Evolutionary conservation across 306 rosid genomes (phyloP).

Genomic region (Malus sylvestris): DNA sequence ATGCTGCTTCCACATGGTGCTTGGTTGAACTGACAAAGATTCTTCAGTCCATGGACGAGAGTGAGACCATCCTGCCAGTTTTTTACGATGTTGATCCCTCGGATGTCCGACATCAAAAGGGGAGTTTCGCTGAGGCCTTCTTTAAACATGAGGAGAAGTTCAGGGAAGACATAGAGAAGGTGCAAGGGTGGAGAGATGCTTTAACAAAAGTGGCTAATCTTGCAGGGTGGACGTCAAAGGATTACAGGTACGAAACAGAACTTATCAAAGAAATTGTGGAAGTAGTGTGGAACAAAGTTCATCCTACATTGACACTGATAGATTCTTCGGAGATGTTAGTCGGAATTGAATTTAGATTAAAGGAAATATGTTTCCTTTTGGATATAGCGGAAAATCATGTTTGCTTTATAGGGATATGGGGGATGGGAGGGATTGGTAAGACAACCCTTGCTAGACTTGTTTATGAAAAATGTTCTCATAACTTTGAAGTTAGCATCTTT

Average conservation of each 20-base stretch:
- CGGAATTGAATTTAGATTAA: no score
- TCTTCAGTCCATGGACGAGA: neutral
- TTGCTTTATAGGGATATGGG: no score
- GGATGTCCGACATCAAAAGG: neutral
- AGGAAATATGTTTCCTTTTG: neutral
- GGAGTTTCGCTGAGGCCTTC: neutral
- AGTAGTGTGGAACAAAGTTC: neutral
- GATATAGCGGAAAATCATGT: no score
- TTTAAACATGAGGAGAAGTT: neutral
- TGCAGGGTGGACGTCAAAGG: neutral
- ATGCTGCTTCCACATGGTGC: no score
- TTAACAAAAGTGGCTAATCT: neutral
- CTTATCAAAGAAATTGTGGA: neutral
- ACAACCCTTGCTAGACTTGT: no score
- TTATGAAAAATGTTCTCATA: no score
- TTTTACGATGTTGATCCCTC: neutral
- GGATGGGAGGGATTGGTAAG: no score
- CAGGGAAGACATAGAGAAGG: neutral
- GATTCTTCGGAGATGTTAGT: neutral
- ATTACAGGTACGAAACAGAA: neutral
- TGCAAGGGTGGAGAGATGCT: neutral
- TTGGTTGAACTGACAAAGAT: neutral
- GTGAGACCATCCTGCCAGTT: neutral
- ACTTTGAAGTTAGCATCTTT: neutral
- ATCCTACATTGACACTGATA: neutral